Conservation (phyloP, 179 eudicot genomes). For the Vitellaria paradoxa region DNA sequence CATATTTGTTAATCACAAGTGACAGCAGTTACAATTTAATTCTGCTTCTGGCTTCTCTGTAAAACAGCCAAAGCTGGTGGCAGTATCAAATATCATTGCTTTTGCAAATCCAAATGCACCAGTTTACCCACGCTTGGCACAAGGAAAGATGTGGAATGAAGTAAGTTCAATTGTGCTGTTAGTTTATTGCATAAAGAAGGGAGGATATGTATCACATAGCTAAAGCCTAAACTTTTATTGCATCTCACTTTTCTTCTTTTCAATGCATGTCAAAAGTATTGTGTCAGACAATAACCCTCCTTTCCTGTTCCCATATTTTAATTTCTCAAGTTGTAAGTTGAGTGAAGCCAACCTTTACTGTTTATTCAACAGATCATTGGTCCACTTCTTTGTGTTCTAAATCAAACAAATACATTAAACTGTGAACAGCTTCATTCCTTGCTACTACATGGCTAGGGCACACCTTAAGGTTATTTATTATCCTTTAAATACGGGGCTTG, state of each 20-base stretch:
- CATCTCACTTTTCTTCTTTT: not conserved
- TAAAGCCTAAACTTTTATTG: not conserved
- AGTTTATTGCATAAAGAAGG: not conserved
- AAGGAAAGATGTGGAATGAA: slow-evolving; percentile 80
- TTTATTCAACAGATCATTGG: not conserved
- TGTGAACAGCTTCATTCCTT: not conserved
- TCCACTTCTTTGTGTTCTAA: not conserved
- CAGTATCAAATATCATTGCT: slow-evolving; percentile 55
- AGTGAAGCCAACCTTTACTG: not conserved
- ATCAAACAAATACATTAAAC: not conserved
- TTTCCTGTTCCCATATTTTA: not conserved
- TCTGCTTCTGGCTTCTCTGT: not conserved
- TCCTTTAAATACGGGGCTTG: not conserved
- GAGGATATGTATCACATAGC: not conserved
- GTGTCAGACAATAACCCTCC: not conserved
- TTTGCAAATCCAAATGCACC: slow-evolving; percentile 82
- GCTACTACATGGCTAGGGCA: not conserved
- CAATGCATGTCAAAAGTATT: not conserved
- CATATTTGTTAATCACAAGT: not conserved
- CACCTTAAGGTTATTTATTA: not conserved
- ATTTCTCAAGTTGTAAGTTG: not conserved
- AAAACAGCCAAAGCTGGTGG: slow-evolving; percentile 71
- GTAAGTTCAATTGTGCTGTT: slow-evolving; percentile 33
- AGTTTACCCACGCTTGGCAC: slow-evolving; percentile 74
- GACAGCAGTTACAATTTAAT: not conserved